phyloP scores from a whole-genome alignment of 352 stramenopile species.

The Pythium sp. region DNA sequence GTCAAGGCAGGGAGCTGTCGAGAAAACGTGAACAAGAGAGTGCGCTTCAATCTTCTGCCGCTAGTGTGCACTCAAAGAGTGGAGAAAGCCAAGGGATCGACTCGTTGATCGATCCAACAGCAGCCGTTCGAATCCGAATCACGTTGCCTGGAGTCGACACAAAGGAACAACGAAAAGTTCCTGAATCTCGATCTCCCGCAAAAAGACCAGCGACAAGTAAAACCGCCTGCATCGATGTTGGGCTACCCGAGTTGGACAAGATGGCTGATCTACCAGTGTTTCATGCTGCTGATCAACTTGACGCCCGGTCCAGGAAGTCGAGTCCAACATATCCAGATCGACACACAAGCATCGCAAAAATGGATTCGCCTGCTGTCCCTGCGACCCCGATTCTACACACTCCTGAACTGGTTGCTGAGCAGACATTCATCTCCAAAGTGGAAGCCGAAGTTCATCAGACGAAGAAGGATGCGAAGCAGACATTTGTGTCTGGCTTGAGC shows the following conservation, averaged over 20 bases:
- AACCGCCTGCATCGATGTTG: background rate
- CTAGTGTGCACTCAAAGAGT: background rate
- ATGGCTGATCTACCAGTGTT: background rate
- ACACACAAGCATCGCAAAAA: background rate
- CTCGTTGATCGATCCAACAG: background rate
- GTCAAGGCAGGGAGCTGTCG: conserved; percentile 23
- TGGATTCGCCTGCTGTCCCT: background rate
- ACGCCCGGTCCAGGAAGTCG: background rate
- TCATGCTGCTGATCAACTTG: background rate
- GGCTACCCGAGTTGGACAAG: background rate
- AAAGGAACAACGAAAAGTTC: conserved; percentile 3
- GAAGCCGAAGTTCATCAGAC: background rate
- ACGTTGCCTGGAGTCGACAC: conserved; percentile 28
- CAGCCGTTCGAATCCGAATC: conserved; percentile 41
- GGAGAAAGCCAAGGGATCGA: background rate
- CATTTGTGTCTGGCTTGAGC: conserved; percentile 33
- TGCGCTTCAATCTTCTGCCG: background rate
- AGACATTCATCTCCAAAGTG: conserved; percentile 9
- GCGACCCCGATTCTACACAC: conserved; percentile 4
- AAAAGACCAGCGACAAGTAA: background rate
- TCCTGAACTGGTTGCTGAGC: conserved; percentile 8
- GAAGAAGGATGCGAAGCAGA: conserved; percentile 3
- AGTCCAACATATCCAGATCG: background rate
- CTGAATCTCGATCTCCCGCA: conserved; percentile 1
- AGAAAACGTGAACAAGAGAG: conserved; percentile 17